Evolutionary conservation across 257 asterid species (phyloP).

Genomic region (Solanum paucissectum): DNA sequence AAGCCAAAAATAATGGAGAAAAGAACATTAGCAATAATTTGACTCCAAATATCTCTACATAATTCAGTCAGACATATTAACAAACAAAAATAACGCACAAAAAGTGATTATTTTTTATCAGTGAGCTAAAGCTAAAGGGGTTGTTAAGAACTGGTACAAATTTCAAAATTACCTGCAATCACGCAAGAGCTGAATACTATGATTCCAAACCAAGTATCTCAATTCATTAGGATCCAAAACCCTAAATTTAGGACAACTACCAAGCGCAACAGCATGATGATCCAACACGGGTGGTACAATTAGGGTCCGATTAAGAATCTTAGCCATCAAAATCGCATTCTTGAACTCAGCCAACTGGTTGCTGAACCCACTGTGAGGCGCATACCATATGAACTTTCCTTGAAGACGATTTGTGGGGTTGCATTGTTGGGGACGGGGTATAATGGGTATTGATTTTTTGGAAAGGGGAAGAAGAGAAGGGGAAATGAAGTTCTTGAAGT

Average conservation of each 20-base stretch:
- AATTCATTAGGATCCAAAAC: slow-evolving; percentile 62
- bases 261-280: slow-evolving; percentile 87
- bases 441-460: slow-evolving; percentile 13
- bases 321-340: slow-evolving; percentile 65
- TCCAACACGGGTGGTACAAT: slow-evolving; percentile 82
- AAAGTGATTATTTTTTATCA: not conserved
- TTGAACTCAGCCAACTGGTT: slow-evolving; percentile 86
- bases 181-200: slow-evolving; percentile 43
- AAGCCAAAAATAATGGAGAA: not conserved
- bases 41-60: not conserved
- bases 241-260: slow-evolving; percentile 94
- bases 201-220: slow-evolving; percentile 80
- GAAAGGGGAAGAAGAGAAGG: slow-evolving; percentile 30
- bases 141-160: not conserved
- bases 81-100: not conserved
- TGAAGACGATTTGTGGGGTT: slow-evolving; percentile 1
- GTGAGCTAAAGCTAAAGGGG: not conserved
- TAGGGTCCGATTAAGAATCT: slow-evolving; percentile 68
- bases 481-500: slow-evolving; percentile 23
- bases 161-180: slow-evolving; percentile 44
- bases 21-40: not conserved
- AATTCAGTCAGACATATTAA: not conserved
- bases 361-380: slow-evolving; percentile 97
- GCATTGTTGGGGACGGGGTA: not conserved
- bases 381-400: slow-evolving; percentile 73